Evolutionary conservation across 495 filamentous ascomycete species (phyloP), one percentile per base, ranked within the genome.

Genomic region (Elasticomyces elasticus): DNA sequence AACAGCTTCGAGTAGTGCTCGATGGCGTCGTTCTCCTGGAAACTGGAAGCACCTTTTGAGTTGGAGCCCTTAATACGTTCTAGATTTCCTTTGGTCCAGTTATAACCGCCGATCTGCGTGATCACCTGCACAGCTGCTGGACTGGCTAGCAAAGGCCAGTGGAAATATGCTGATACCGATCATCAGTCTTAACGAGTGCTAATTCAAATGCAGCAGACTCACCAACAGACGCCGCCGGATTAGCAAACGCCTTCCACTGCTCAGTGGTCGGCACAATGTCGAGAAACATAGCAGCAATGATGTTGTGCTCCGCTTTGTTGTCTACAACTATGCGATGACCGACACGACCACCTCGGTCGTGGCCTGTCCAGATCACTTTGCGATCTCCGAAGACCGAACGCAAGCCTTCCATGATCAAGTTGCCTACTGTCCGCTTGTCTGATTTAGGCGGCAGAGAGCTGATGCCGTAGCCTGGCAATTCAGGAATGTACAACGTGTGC

Each of bases 131-230:
- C 49, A 23, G 59, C 59, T 10, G 33, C 23, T 13, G 60, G 47
- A 4, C 26, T 52, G 23, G 59, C 59, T 5, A 62, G 59, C 28
- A 62, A 59, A 11, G 59, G 54, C 59, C 59, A 62, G 55, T 62
- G 59, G 40, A 33, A 62, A 48, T 62, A 62, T 5, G 55, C 59
- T 28, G 27, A 5, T 24, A 9, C n/a, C 7, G 3, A 5, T 40
- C 13, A 40, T 12, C 35, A 40, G 5, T 12, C 2, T 40, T 15
- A 17, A 40, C 35, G 35, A 40, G 13, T n/a, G 12, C 12, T 15
- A 5, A 13, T 40, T 40, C n/a, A n/a, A 17, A 40, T 40, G 4
- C 5, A 40, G 3, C 5, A n/a, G 4, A 40, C 35, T 17, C 2
- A 40, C 35, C 35, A 13, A 40, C 35, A 40, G 35, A 40, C 19